Evolutionary conservation across 441 rosid species (phyloP).

Genomic region (Bruguiera hainesii): DNA sequence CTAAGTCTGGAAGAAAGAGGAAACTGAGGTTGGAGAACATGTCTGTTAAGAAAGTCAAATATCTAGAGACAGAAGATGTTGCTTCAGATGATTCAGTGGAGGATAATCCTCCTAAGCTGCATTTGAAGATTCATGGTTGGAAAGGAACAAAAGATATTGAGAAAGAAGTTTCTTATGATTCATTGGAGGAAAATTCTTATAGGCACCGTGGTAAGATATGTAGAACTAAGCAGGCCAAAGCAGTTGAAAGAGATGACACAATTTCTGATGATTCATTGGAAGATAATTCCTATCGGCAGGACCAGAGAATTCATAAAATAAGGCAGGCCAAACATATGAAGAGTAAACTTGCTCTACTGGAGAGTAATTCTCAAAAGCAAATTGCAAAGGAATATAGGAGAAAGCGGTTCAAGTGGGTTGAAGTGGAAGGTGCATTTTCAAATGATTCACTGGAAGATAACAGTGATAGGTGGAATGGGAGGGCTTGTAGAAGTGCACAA

Average conservation of each 20-base stretch:
- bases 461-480: constrained; percentile 25
- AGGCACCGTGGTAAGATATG: constrained; percentile 18
- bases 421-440: constrained; percentile 31
- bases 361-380: constrained; percentile 42
- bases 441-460: constrained; percentile 32
- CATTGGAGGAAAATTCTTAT: constrained; percentile 16
- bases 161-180: constrained; percentile 30
- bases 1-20: constrained; percentile 61
- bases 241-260: constrained; percentile 35
- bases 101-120: constrained; percentile 25
- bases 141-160: constrained; percentile 17
- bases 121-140: constrained; percentile 16
- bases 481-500: constrained; percentile 29
- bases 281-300: constrained; percentile 35
- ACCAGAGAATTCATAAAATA: constrained; percentile 38
- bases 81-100: constrained; percentile 30
- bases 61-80: constrained; percentile 29
- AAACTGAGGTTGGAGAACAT: constrained; percentile 40
- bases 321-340: constrained; percentile 43
- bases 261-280: constrained; percentile 63
- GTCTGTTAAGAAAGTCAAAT: constrained; percentile 45
- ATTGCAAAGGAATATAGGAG: constrained; percentile 27
- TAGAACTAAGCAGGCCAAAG: constrained; percentile 21
- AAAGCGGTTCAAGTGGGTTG: constrained; percentile 32
- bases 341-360: constrained; percentile 43